Evolutionary conservation across 1,284 basidiomycete genomes (phyloP).

Genomic region (Tilletiopsis washingtonensis): DNA sequence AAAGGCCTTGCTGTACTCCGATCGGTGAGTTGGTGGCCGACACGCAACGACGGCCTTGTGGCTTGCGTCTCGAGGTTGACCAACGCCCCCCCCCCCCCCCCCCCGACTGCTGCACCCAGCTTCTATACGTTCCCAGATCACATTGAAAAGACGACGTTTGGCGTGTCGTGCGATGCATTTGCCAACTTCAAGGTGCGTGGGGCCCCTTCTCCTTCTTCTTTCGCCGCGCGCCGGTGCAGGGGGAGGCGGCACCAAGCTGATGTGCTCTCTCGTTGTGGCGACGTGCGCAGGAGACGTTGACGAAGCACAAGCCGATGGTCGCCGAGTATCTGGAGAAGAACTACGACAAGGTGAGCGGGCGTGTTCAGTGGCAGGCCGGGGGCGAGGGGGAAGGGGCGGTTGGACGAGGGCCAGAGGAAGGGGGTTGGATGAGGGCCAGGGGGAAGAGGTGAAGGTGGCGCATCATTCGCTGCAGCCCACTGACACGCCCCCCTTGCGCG

Average conservation of each 20-base stretch:
- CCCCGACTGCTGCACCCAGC: constrained; percentile 42
- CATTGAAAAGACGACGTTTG: constrained; percentile 95
- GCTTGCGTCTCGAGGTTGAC: neutral
- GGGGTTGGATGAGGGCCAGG: no score
- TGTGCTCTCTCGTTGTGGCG: neutral
- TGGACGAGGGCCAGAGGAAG: neutral
- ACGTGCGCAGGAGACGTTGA: constrained; percentile 56
- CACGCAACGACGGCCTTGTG: no score
- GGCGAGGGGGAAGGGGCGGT: neutral
- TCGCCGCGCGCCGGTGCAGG: no score
- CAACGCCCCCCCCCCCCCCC: neutral
- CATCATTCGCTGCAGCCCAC: no score
- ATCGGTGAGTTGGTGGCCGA: constrained; percentile 56
- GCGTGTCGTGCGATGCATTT: constrained; percentile 95
- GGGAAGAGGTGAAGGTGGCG: no score
- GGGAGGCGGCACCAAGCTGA: neutral
- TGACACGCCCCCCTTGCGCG: no score
- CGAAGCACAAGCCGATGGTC: constrained; percentile 93
- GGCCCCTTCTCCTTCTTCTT: no score
- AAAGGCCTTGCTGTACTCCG: constrained; percentile 82
- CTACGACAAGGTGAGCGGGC: constrained; percentile 71
- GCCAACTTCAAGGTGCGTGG: constrained; percentile 69
- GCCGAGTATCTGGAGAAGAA: constrained; percentile 91
- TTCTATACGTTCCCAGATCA: constrained; percentile 96
- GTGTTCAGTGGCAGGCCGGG: neutral